Percentiles rank a stretch among this genome's conserved stretches.
Evolutionary conservation across 1,139 yeast genomes (phyloP).

Genomic region (Groenewaldozyma sp.): DNA sequence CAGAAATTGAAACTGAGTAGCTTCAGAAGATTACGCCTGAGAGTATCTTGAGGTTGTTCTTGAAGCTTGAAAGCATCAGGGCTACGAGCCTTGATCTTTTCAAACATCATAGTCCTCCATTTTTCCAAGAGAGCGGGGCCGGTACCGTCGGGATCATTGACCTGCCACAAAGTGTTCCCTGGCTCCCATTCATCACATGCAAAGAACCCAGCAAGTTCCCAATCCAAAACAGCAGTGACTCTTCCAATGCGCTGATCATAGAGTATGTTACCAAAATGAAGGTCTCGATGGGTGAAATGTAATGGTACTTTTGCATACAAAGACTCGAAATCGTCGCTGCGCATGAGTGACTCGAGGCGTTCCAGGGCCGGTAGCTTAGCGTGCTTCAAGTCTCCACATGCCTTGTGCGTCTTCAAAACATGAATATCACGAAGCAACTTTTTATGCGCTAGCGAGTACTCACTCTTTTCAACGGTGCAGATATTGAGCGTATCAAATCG

Average conservation of each 20-base stretch:
- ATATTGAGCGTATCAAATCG: constrained; percentile 2
- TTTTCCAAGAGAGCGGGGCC: no score
- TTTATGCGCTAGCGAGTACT: not conserved
- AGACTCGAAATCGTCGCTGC: not conserved
- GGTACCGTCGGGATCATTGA: not conserved
- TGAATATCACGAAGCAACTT: constrained; percentile 1
- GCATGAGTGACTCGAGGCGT: not conserved
- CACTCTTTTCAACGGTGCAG: not conserved
- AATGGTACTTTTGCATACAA: not conserved
- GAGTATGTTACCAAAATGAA: constrained; percentile 10
- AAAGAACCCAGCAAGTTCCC: constrained; percentile 9
- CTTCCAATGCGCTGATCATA: constrained; percentile 1
- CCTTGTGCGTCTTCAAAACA: not conserved
- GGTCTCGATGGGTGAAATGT: constrained; percentile 9
- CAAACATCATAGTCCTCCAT: constrained; percentile 3
- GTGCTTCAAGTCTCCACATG: not conserved
- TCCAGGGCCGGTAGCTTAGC: not conserved
- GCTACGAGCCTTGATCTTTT: not conserved
- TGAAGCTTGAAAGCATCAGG: constrained; percentile 1
- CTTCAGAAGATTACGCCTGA: not conserved
- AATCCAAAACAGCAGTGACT: constrained; percentile 9
- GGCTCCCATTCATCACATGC: constrained; percentile 6
- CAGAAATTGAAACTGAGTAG: constrained; percentile 2
- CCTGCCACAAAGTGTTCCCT: constrained; percentile 4
- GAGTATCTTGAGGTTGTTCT: not conserved